phyloP scores from a whole-genome alignment of 345 rosid genomes.

The Eucalyptus grandis region DNA sequence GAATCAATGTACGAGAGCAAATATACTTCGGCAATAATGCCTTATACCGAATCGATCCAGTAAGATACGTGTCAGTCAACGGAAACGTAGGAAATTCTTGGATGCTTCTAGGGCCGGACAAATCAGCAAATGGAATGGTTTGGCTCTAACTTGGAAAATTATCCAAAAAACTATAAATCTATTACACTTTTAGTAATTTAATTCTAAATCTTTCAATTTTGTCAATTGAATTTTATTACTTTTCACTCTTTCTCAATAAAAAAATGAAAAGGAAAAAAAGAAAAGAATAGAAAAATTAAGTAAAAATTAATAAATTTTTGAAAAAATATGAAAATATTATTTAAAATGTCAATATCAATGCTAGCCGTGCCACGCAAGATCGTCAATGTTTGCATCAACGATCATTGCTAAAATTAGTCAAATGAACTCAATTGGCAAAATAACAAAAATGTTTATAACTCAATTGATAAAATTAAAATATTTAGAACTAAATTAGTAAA shows the following conservation, averaged over 20 bases:
- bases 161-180: too few species aligned
- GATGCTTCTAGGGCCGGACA: neutral
- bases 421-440: fast-evolving
- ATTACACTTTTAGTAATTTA: fast-evolving
- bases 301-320: fast-evolving
- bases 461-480: too few species aligned
- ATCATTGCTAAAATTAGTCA: fast-evolving
- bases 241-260: too few species aligned
- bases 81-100: neutral
- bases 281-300: fast-evolving
- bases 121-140: neutral
- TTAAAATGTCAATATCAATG: fast-evolving
- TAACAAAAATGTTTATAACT: fast-evolving
- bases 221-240: fast-evolving
- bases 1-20: neutral
- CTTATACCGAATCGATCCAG: neutral
- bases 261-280: fast-evolving
- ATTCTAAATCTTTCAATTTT: fast-evolving
- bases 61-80: neutral
- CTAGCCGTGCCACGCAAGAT: fast-evolving
- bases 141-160: neutral
- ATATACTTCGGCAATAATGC: neutral
- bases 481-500: fast-evolving
- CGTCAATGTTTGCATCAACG: fast-evolving
- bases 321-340: too few species aligned